Base-by-base conservation (phyloP, 108 stramenopile species). In the Cylindrotheca closterium region DNA sequence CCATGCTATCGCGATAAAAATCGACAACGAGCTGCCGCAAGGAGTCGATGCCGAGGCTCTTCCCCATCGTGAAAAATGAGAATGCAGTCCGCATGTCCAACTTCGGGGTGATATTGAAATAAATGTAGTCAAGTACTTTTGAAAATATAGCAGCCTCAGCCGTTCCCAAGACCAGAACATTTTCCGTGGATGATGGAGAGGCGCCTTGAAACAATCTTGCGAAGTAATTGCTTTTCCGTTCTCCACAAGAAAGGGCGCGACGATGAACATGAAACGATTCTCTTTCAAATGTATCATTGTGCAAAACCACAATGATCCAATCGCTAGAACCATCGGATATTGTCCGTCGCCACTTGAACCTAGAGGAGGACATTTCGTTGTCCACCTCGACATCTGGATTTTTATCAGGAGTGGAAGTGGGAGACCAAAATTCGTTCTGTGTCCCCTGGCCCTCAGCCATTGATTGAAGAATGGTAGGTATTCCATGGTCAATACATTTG, bases 261-360 rank as follows among this genome's bases (percentile, higher is more conserved):
- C 75, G 80, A 55, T 85, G 84, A 0, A 81, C 80, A 57, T 81
- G 52, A 58, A 79, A 85, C 1, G 24, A 18, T 21, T 64, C 55
- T 10, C 2, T 51, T 5, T 17, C 17, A 0, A 10, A 27, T 4
- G 48, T 70, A 18, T 58, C 72, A 12, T 52, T 54, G 5, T 28
- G 24, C 18, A 74, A 24, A 17, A 74, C 64, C 30, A 68, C 73
- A 28, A 83, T 74, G 4, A 63, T 78, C 76, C 78, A 83, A 54
- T 83, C 82, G 50, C 78, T 78, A n/a, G 70, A 62, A 37, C 72
- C 77, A 32, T 77, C 65, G n/a, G 67, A 55, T 4, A 75, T 67
- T 31, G 71, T 47, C 10, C 60, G 51, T n/a, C 81, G 29, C 81
- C 82, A 80, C 18, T 26, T 63, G 3, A 71, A n/a, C n/a, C n/a